A percentile compares a stretch with the other conserved stretches of the same genome.
Conservation (phyloP, 768 basidiomycete genomes). For the Mycena belliarum region DNA sequence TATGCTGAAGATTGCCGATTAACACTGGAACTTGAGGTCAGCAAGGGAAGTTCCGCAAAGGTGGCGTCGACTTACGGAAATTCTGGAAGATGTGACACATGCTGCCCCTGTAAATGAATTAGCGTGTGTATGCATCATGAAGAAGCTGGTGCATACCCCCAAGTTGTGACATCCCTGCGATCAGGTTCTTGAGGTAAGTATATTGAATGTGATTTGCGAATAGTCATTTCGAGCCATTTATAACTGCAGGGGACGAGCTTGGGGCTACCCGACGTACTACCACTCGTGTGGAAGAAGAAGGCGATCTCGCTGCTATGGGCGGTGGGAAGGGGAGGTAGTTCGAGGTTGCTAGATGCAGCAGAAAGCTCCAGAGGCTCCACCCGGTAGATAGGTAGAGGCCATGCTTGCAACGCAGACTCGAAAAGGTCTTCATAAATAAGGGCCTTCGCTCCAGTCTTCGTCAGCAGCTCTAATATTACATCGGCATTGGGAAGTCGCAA, state of each 20-base stretch:
- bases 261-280: slow-evolving; percentile 82
- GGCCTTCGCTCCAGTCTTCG: slow-evolving; percentile 60
- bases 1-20: slow-evolving; percentile 68
- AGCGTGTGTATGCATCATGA: slow-evolving; percentile 26
- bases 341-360: slow-evolving; percentile 40
- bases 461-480: slow-evolving; percentile 70
- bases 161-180: slow-evolving; percentile 68
- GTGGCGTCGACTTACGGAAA: slow-evolving; percentile 55
- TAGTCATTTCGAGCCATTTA: slow-evolving; percentile 62
- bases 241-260: slow-evolving; percentile 75
- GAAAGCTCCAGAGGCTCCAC: slow-evolving; percentile 43
- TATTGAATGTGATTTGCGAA: slow-evolving; percentile 59
- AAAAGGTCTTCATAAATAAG: slow-evolving; percentile 67
- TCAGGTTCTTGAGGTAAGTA: slow-evolving; percentile 47
- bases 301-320: slow-evolving; percentile 42
- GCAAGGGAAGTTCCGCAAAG: slow-evolving; percentile 26
- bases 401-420: slow-evolving; percentile 40
- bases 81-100: slow-evolving; percentile 83
- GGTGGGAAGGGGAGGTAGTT: slow-evolving; percentile 34
- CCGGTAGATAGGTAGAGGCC: slow-evolving; percentile 51
- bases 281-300: slow-evolving; percentile 80
- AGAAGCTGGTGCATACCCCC: slow-evolving; percentile 57
- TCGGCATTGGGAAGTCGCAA: slow-evolving; percentile 72
- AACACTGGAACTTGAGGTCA: slow-evolving; percentile 50
- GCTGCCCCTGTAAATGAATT: slow-evolving; percentile 59